A percentile compares a stretch with the other conserved stretches of the same genome.
These are phyloP conservation scores for Pyrenula massariospora DNA, from an alignment of 495 filamentous ascomycete genomes.

Conservation along the genomic window DNA sequence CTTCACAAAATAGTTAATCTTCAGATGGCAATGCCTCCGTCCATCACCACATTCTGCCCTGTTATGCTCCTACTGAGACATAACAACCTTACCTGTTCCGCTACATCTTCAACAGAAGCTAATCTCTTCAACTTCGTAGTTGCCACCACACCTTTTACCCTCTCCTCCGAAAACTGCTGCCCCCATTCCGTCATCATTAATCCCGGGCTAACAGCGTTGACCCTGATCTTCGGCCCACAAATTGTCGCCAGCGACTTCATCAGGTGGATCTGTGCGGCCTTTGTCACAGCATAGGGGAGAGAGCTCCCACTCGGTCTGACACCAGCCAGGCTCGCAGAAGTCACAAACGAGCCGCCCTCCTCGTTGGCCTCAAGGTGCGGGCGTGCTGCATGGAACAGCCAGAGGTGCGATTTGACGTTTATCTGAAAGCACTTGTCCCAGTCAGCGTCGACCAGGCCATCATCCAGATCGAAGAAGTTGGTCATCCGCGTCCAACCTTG, in stretches of 20 bases:
- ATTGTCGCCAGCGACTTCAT: slow-evolving; percentile 61
- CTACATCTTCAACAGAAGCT: not conserved
- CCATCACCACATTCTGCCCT: not conserved
- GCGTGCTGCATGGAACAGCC: slow-evolving; percentile 49
- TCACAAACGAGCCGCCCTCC: slow-evolving; percentile 57
- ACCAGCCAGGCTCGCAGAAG: slow-evolving; percentile 55
- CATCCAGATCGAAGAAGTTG: slow-evolving; percentile 49
- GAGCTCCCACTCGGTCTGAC: slow-evolving; percentile 38
- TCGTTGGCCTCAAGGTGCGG: slow-evolving; percentile 56
- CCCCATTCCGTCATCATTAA: slow-evolving; percentile 64
- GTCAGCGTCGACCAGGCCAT: slow-evolving; percentile 41
- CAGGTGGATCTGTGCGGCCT: slow-evolving; percentile 57
- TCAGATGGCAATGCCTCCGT: not conserved
- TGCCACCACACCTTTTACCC: not conserved
- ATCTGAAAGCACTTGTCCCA: slow-evolving; percentile 67
- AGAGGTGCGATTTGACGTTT: slow-evolving; percentile 56
- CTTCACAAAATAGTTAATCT: not conserved
- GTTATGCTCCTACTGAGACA: not conserved
- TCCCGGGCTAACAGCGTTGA: slow-evolving; percentile 59
- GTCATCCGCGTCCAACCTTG: slow-evolving; percentile 60
- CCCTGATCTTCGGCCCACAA: slow-evolving; percentile 51
- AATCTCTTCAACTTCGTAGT: not conserved
- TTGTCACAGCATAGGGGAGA: slow-evolving; percentile 56
- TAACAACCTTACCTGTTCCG: not conserved
- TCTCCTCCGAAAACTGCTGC: not conserved